phyloP scores from a whole-genome alignment of 768 basidiomycete genomes.

The Phylloporus arenicola region DNA sequence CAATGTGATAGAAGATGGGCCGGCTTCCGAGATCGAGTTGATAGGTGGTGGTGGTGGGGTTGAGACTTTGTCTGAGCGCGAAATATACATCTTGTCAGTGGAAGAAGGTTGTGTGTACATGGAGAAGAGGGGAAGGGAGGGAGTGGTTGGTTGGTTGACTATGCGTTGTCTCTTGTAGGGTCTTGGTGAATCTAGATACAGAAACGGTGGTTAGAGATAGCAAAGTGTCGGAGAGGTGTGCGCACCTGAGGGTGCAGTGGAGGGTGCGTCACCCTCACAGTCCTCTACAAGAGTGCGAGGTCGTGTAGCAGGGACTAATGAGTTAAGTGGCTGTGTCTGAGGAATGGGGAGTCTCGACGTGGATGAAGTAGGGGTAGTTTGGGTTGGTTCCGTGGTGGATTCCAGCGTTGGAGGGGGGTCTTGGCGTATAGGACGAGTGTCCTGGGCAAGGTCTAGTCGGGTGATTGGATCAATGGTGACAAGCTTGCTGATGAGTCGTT shows the following conservation, averaged over 20 bases:
- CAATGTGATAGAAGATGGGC: constrained; percentile 44
- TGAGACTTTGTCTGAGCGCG: constrained; percentile 46
- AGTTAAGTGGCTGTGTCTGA: constrained; percentile 26
- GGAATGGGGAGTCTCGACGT: constrained; percentile 24
- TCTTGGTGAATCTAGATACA: constrained; percentile 42
- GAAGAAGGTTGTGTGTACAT: constrained; percentile 19
- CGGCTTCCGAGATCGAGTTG: constrained; percentile 41
- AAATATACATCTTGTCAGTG: constrained; percentile 45
- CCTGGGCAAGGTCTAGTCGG: constrained; percentile 52
- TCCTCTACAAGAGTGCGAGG: constrained; percentile 59
- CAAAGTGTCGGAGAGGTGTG: constrained; percentile 5
- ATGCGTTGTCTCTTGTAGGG: constrained; percentile 70
- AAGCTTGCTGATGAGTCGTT: constrained; percentile 18
- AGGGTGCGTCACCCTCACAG: constrained; percentile 32
- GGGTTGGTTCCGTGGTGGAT: constrained; percentile 31
- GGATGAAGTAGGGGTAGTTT: constrained; percentile 24
- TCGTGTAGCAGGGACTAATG: constrained; percentile 63
- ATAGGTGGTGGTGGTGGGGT: constrained; percentile 38
- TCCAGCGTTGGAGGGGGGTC: constrained; percentile 45
- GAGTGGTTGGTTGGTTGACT: constrained; percentile 35
- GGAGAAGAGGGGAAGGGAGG: constrained; percentile 25
- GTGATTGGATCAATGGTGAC: constrained; percentile 68
- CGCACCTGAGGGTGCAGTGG: constrained; percentile 23
- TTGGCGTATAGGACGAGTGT: constrained; percentile 40
- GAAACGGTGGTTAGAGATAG: background rate